Base-by-base conservation (phyloP, 306 rosid genomes). In the Castanea sativa region DNA sequence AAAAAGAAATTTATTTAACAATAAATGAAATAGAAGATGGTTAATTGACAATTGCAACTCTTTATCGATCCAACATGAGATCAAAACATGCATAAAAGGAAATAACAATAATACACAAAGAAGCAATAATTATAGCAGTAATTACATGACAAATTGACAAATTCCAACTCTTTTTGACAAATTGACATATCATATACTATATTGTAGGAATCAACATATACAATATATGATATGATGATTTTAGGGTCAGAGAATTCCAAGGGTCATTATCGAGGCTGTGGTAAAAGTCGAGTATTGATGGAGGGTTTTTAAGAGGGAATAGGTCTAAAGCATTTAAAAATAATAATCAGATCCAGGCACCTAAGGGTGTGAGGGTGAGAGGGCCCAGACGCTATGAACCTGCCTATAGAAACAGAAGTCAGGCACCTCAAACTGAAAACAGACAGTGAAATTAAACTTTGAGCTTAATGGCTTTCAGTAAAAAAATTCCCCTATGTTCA, bases 341-440 rank as follows among this genome's bases (percentile, higher is more conserved):
- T 77, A 83, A 75, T 83, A 85, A 75, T 84, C 97, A 86, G 82
- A 85, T 73, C 80, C 91, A 84, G 82, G 84, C 32, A 53, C 82
- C 91, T 32, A 83, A 85, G 77, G 80, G 73, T 82, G 92, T 93
- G 75, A 86, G 93, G 72, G 98, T 98, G 61, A 87, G 97, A 86
- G 97, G 96, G 35, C 90, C 91, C 5, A 85, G 96, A 51, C 86
- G 85, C 79, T 96, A 96, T 63, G 96, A 82, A 70, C 97, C 93
- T 15, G 41, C 86, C 65, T 23, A 27, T n/a, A 88, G 72, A 83
- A 91, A 79, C 76, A 91, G 74, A 69, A 82, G 76, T 69, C 84
- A 68, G 80, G 69, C 79, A 20, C 80, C 86, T 20, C 84, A 83
- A 69, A 71, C 73, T 38, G 92, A 82, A 69, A 86, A 83, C 83